These are phyloP conservation scores for Ophiostoma novo-ulmi DNA, from an alignment of 2,329 filamentous ascomycete genomes.

Conservation along the genomic window DNA sequence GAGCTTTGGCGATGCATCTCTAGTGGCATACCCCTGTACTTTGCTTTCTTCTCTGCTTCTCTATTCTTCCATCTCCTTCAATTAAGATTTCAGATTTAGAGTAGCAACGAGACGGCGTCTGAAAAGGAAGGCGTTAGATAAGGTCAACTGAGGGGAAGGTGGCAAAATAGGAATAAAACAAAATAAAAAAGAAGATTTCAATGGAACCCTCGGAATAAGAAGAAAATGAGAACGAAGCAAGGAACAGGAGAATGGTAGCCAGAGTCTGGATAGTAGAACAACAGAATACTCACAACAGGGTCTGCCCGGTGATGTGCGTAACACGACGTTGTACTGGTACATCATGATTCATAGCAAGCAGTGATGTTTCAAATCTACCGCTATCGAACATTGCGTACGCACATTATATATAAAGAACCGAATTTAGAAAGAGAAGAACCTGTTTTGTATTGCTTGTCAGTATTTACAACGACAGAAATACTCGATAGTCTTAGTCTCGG, in stretches of 20 bases:
- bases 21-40: background rate
- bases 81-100: background rate
- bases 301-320: too few species aligned
- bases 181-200: too few species aligned
- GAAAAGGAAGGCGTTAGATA: background rate
- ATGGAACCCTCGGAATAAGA: too few species aligned
- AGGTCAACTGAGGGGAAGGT: background rate
- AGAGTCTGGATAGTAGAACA: background rate
- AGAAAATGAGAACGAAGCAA: background rate
- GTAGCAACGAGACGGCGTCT: background rate
- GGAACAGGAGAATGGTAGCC: background rate
- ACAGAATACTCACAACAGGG: background rate
- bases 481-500: background rate
- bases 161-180: too few species aligned
- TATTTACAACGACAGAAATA: slow-evolving; percentile 3
- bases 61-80: background rate
- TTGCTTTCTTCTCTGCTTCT: background rate
- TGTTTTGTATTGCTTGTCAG: background rate
- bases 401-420: background rate
- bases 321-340: too few species aligned
- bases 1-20: background rate
- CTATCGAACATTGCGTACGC: background rate
- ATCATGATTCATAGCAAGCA: background rate
- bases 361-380: background rate
- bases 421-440: background rate